Base-by-base conservation (phyloP, 2,329 filamentous ascomycete species). In the Onygena corvina region DNA sequence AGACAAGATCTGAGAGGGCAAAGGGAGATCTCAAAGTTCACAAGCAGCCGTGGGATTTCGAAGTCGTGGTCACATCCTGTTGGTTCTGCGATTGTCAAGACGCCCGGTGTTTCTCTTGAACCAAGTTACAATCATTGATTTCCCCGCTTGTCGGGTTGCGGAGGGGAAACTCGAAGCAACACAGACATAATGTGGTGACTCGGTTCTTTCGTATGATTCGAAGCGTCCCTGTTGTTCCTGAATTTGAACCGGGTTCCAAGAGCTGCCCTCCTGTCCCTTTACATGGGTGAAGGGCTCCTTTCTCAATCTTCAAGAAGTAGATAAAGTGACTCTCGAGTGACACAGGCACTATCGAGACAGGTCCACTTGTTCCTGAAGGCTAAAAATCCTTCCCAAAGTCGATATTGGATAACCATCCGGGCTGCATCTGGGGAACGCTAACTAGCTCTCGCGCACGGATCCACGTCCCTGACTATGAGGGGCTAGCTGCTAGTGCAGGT, bases 171-270 rank as follows among this genome's bases (percentile, higher is more conserved):
- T n/a, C 18, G 36, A 40, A 40, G 36, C 36, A 23, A 40, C 36
- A 40, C 36, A 40, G 36, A 40, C 12, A n/a, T 25, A 40, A 40
- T 40, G 36, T 40, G n/a, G 36, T 40, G 18, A 25, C 18, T 21
- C 36, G 36, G 14, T 23, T 40, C 21, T 23, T 1, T 8, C 16
- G 21, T 12, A 12, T 40, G 5, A 9, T 23, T 11, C 6, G 11
- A 21, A 25, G n/a, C n/a, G 9, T 7, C 2, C 3, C 25, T 38
- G 14, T 21, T 38, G 14, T 23, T 21, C 36, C 36, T 29, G 27
- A n/a, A n/a, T n/a, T n/a, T n/a, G n/a, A n/a, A n/a, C n/a, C n/a
- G n/a, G n/a, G n/a, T n/a, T n/a, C n/a, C n/a, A n/a, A n/a, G n/a
- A n/a, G n/a, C n/a, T n/a, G n/a, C n/a, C n/a, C n/a, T n/a, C n/a